Base-by-base conservation (phyloP, 306 rosid genomes). In the Dicorynia guianensis region DNA sequence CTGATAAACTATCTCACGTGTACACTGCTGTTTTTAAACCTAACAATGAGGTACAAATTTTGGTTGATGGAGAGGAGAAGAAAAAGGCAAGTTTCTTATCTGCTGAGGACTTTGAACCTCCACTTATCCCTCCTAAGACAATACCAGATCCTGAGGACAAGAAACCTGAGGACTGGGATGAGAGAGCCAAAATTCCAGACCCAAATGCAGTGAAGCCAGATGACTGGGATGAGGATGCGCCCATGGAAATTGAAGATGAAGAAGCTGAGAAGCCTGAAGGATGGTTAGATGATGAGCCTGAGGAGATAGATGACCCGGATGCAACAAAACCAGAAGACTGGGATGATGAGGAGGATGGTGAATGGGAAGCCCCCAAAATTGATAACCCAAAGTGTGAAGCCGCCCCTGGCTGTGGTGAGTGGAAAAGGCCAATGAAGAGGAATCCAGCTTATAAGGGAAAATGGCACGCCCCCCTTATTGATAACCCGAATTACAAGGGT, bases 101-200 rank as follows among this genome's bases (percentile, higher is more conserved):
- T 0, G 68, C 90, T 8, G 99, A 95, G 19, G 99, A 95, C 82
- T 92, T 95, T 48, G 91, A 89, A 79, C 99, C 99, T 52, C 55
- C 97, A 0, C 86, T 95, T 30, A 82, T 95, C 79, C 97, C 99
- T 30, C 38, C 89, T 67, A 86, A 92, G 91, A 92, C 96, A 11
- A 95, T 95, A 73, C 87, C 99, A 11, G 99, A 95, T 66, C 97
- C 99, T 13, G 91, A 90, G n/a, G 99, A 95, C 75, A 87, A 75
- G 81, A 95, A 95, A 79, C 99, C 99, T 0, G 97, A 92, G 87
- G 99, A 95, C 68, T 95, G 99, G 99, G 99, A 95, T 10, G 99
- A 95, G 82, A 82, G 97, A 72, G 92, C 89, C 8, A 90, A 92
- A 71, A 95, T 95, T 75, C 91, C 96, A 0, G 99, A 95, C 72